phyloP scores from a whole-genome alignment of 2,329 filamentous ascomycete species.

The Graphiopsis chlorocephala region DNA sequence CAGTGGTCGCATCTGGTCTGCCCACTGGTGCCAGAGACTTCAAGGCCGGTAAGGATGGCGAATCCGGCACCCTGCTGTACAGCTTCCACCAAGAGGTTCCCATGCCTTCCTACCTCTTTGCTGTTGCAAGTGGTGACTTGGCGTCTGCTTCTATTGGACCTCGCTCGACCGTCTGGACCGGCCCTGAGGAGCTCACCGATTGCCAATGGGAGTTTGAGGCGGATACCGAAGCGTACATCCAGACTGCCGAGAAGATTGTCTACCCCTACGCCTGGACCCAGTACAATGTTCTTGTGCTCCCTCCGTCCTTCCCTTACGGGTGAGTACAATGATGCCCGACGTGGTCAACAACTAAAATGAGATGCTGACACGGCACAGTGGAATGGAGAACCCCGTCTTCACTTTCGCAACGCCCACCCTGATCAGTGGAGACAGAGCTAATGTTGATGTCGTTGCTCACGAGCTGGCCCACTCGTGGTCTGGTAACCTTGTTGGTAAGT shows the following conservation, averaged over 20 bases:
- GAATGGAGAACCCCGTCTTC: slow-evolving; percentile 71
- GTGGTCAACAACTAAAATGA: slow-evolving; percentile 50
- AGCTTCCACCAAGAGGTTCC: slow-evolving; percentile 87
- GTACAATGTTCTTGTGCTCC: slow-evolving; percentile 89
- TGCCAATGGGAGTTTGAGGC: slow-evolving; percentile 89
- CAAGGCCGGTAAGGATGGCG: slow-evolving; percentile 52
- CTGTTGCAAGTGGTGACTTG: slow-evolving; percentile 81
- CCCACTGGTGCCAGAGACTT: slow-evolving; percentile 54
- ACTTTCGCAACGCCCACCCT: slow-evolving; percentile 95
- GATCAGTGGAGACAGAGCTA: slow-evolving; percentile 78
- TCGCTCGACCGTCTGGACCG: slow-evolving; percentile 78
- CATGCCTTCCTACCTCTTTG: slow-evolving; percentile 92
- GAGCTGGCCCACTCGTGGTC: slow-evolving; percentile 78
- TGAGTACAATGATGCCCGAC: slow-evolving; percentile 49
- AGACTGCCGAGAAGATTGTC: slow-evolving; percentile 74
- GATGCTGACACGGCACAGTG: neutral
- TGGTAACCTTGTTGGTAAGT: slow-evolving; percentile 66
- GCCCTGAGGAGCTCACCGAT: slow-evolving; percentile 78
- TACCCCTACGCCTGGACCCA: slow-evolving; percentile 92
- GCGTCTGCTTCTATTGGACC: slow-evolving; percentile 82
- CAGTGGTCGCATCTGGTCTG: slow-evolving; percentile 89
- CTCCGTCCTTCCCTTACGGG: slow-evolving; percentile 82
- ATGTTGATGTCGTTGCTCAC: slow-evolving; percentile 94
- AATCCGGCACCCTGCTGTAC: slow-evolving; percentile 62
- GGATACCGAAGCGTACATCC: slow-evolving; percentile 89